phyloP scores from a whole-genome alignment of 345 rosid species.

The Cochlearia excelsa region DNA sequence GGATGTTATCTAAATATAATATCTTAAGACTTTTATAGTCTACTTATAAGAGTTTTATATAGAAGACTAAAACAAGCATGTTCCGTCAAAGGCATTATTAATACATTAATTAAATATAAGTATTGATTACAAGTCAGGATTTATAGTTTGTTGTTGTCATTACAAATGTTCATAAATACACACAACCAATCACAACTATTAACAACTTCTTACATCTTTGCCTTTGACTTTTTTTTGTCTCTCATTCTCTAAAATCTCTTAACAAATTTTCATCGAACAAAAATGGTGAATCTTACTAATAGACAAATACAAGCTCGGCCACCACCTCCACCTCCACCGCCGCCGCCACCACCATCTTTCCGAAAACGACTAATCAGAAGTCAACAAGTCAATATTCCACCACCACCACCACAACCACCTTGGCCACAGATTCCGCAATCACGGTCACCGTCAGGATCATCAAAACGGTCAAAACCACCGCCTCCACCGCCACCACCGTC shows the following conservation, averaged over 20 bases:
- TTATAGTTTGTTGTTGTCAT: background rate
- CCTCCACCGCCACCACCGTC: background rate
- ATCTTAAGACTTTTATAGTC: conserved; percentile 6
- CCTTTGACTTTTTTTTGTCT: background rate
- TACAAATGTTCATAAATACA: background rate
- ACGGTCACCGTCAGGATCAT: background rate
- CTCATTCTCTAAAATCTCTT: background rate
- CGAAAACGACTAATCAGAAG: no score
- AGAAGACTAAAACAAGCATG: conserved; percentile 5
- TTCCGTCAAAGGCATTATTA: conserved; percentile 4
- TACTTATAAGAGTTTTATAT: conserved; percentile 6
- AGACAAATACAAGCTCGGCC: background rate
- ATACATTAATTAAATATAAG: background rate
- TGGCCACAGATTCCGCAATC: background rate
- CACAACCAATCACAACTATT: background rate
- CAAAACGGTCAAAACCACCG: background rate
- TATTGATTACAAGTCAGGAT: background rate
- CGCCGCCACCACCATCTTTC: background rate
- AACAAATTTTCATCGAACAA: no score
- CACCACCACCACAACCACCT: background rate
- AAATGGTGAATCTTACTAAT: background rate
- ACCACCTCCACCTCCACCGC: background rate
- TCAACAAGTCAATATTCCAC: background rate
- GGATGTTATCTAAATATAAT: background rate
- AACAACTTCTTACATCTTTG: background rate